Conservation (phyloP, 768 basidiomycete species). For the Lactarius akahatsu region DNA sequence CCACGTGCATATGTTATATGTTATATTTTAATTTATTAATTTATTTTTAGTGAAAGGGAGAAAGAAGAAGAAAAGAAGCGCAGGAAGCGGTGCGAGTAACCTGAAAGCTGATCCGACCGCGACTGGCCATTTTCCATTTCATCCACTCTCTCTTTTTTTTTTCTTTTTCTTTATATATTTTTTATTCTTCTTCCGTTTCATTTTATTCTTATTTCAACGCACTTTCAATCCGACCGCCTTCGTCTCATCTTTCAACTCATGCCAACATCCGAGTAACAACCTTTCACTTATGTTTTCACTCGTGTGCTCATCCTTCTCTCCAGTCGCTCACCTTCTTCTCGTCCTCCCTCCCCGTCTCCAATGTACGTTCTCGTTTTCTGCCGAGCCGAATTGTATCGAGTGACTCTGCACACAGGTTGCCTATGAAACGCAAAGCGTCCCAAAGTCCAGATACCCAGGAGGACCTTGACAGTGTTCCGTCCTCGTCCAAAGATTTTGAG, state of each 20-base stretch:
- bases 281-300: background rate
- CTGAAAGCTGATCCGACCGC: conserved; percentile 5
- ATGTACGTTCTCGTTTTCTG: conserved; percentile 3
- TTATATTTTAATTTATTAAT: background rate
- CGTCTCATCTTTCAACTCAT: conserved; percentile 1
- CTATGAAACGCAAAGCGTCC: conserved; percentile 18
- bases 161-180: background rate
- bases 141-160: background rate
- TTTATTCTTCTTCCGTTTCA: background rate
- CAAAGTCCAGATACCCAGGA: conserved; percentile 4
- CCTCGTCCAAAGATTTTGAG: conserved; percentile 51
- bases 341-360: conserved; percentile 10
- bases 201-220: conserved; percentile 9
- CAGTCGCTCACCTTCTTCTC: conserved; percentile 7
- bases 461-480: conserved; percentile 7
- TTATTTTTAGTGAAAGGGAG: background rate
- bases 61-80: background rate
- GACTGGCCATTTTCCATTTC: background rate
- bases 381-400: fast-evolving
- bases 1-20: conserved; percentile 17
- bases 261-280: conserved; percentile 22
- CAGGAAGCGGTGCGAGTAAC: conserved; percentile 2
- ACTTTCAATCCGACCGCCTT: background rate
- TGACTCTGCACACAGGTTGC: background rate
- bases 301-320: background rate